Conservation (phyloP, 352 stramenopile species). For the Phytophthora nicotianae region DNA sequence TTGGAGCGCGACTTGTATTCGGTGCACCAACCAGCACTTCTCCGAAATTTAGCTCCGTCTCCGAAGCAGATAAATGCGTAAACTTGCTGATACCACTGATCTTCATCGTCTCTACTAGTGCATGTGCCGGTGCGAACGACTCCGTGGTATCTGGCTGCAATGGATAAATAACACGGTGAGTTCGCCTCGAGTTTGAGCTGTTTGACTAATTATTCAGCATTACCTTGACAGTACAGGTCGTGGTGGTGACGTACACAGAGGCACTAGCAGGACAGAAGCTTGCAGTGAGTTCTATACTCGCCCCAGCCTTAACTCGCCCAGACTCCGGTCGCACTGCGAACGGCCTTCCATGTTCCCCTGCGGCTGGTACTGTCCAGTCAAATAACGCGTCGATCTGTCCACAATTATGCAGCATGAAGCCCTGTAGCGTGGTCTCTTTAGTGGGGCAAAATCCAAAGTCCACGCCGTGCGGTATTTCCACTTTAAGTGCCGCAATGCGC, state of each 20-base stretch:
- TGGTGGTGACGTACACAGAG: slow-evolving; percentile 88
- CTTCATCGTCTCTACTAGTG: slow-evolving; percentile 73
- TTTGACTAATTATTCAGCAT: slow-evolving; percentile 6
- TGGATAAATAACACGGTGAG: slow-evolving; percentile 1
- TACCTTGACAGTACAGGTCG: slow-evolving; percentile 66
- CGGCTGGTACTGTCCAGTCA: slow-evolving; percentile 79
- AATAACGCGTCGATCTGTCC: slow-evolving; percentile 89
- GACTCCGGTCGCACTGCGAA: slow-evolving; percentile 81
- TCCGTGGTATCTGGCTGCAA: slow-evolving; percentile 36
- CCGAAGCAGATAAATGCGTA: slow-evolving; percentile 82
- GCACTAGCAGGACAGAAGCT: slow-evolving; percentile 75
- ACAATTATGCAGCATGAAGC: slow-evolving; percentile 84
- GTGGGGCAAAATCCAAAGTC: slow-evolving; percentile 93
- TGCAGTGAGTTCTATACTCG: slow-evolving; percentile 67
- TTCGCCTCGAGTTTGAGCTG: background rate
- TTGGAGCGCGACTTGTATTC: slow-evolving; percentile 47
- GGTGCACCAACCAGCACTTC: slow-evolving; percentile 76
- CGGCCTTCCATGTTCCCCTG: slow-evolving; percentile 62
- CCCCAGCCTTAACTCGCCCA: slow-evolving; percentile 69
- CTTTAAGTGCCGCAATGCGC: slow-evolving; percentile 72
- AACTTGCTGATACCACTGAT: slow-evolving; percentile 91
- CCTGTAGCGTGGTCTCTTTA: slow-evolving; percentile 72
- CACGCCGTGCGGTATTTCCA: slow-evolving; percentile 63
- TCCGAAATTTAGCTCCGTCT: slow-evolving; percentile 84
- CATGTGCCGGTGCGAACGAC: slow-evolving; percentile 23